Evolutionary conservation across 495 filamentous ascomycete genomes (phyloP).

Genomic region (Pyrenopolyporus hunteri): DNA sequence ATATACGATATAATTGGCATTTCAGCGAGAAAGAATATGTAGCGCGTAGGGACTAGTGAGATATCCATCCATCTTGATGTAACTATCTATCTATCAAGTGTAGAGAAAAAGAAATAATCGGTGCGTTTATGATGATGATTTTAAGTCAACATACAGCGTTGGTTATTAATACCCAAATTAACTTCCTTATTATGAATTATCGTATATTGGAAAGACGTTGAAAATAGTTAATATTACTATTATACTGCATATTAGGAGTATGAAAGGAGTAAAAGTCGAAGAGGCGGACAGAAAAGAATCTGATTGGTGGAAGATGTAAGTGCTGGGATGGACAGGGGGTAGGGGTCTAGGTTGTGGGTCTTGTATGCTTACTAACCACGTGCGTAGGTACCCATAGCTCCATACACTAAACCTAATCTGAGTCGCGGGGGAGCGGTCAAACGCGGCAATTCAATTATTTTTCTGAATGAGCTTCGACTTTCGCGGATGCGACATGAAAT

Average conservation of each 20-base stretch:
- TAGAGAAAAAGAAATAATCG: constrained; percentile 16
- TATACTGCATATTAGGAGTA: too few relatives aligned
- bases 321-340: too few relatives aligned
- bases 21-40: constrained; percentile 7
- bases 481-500: not conserved
- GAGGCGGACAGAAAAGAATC: too few relatives aligned
- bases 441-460: constrained; percentile 38
- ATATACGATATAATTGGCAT: constrained; percentile 18
- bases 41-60: not conserved
- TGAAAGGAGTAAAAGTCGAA: too few relatives aligned
- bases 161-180: too few relatives aligned
- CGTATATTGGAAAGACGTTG: too few relatives aligned
- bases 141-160: too few relatives aligned
- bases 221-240: too few relatives aligned
- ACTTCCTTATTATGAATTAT: too few relatives aligned
- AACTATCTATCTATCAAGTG: not conserved
- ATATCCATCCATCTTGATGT: constrained; percentile 7
- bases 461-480: constrained; percentile 8
- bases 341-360: not conserved
- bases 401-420: constrained; percentile 18
- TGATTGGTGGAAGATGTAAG: too few relatives aligned
- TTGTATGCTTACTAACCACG: too few relatives aligned
- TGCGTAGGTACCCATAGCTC: too few relatives aligned
- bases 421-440: constrained; percentile 33
- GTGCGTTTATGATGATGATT: not conserved